phyloP scores from a whole-genome alignment of 345 rosid genomes.

The Erysimum cheiranthoides region DNA sequence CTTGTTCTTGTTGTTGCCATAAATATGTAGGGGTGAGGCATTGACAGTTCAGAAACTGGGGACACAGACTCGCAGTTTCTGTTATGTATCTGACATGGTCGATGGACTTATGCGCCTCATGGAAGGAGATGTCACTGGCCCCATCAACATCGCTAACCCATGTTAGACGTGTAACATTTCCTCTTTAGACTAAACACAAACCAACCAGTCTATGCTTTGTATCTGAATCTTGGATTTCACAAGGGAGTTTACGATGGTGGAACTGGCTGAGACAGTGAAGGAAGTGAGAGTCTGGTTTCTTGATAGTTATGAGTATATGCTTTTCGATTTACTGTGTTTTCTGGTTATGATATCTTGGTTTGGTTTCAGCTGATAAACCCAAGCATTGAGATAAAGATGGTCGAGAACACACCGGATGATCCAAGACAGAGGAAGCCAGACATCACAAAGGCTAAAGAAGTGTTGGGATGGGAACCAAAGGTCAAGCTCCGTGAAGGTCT shows the following conservation, averaged over 20 bases:
- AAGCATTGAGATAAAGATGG: slow-evolving; percentile 76
- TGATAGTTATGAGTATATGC: neutral
- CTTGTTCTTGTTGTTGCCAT: neutral
- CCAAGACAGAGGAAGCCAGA: slow-evolving; percentile 93
- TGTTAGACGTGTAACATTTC: slow-evolving; percentile 45
- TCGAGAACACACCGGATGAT: slow-evolving; percentile 94
- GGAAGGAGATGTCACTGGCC: too few relatives aligned
- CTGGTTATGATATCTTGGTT: neutral
- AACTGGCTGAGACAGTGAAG: too few relatives aligned
- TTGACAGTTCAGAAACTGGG: too few relatives aligned
- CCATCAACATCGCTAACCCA: too few relatives aligned
- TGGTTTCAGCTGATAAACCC: slow-evolving; percentile 74
- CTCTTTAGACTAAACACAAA: neutral
- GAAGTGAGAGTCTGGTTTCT: too few relatives aligned
- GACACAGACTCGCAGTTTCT: too few relatives aligned
- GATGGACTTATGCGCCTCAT: too few relatives aligned
- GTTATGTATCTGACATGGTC: too few relatives aligned
- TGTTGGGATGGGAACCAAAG: slow-evolving; percentile 94
- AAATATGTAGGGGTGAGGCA: too few relatives aligned
- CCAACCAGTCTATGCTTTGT: too few relatives aligned
- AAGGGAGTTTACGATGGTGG: too few relatives aligned
- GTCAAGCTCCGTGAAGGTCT: slow-evolving; percentile 85
- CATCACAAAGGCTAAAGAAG: slow-evolving; percentile 80
- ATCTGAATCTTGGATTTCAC: too few relatives aligned
- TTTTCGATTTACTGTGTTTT: neutral